phyloP scores from a whole-genome alignment of 345 rosid genomes.

The Eutrema japonicum region DNA sequence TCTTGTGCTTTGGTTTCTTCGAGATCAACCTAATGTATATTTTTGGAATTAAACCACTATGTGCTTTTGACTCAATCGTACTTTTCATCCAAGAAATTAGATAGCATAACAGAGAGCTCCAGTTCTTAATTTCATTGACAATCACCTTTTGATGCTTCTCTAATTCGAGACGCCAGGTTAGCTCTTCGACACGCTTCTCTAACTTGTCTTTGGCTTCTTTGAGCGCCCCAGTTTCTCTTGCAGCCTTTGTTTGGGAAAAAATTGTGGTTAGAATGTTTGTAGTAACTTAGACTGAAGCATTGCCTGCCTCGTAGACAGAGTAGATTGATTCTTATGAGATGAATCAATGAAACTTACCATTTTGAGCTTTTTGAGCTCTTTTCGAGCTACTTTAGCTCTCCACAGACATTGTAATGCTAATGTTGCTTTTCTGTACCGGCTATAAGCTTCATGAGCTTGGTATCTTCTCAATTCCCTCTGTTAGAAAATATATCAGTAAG shows the following conservation, averaged over 20 bases:
- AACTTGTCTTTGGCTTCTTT: slow-evolving; percentile 70
- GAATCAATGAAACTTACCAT: slow-evolving; percentile 47
- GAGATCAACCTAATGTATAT: slow-evolving; percentile 54
- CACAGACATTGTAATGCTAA: slow-evolving; percentile 60
- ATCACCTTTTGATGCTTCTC: slow-evolving; percentile 67
- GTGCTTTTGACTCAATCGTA: neutral
- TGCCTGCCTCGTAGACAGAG: slow-evolving; percentile 6
- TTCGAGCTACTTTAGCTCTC: slow-evolving; percentile 64
- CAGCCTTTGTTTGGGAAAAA: slow-evolving; percentile 52
- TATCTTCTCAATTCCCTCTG: slow-evolving; percentile 65
- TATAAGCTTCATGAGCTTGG: slow-evolving; percentile 53
- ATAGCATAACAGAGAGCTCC: slow-evolving; percentile 8
- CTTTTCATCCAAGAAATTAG: slow-evolving; percentile 10
- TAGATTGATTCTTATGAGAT: slow-evolving; percentile 20
- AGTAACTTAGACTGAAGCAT: slow-evolving; percentile 12
- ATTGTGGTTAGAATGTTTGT: slow-evolving; percentile 15
- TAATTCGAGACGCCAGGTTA: slow-evolving; percentile 61
- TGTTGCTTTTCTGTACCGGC: slow-evolving; percentile 53
- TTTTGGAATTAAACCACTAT: slow-evolving; percentile 13
- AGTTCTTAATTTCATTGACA: neutral
- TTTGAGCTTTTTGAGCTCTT: slow-evolving; percentile 63
- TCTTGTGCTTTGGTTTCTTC: slow-evolving; percentile 75
- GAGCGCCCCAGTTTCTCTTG: slow-evolving; percentile 75
- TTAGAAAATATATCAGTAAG: slow-evolving; percentile 24
- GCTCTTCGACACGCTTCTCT: slow-evolving; percentile 70